Conservation (phyloP, 257 asterid species). For the Ocimum tenuiflorum region DNA sequence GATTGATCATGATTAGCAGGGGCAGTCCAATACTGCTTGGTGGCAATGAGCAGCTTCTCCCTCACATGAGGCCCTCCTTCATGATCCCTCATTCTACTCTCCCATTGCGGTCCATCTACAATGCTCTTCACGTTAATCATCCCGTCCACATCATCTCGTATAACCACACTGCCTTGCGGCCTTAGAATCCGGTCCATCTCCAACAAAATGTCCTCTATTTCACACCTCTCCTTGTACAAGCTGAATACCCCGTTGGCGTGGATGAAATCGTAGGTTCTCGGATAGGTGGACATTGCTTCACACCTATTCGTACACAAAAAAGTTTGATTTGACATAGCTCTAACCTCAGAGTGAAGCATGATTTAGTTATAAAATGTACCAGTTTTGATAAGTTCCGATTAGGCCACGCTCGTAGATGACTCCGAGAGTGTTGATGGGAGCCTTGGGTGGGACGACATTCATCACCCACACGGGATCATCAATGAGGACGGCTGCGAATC, state of each 20-base stretch:
- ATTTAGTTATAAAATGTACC: not conserved
- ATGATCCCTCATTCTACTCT: slow-evolving; percentile 70
- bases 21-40: slow-evolving; percentile 85
- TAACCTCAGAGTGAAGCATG: no score
- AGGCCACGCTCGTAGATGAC: slow-evolving; percentile 80
- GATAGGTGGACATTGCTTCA: slow-evolving; percentile 92
- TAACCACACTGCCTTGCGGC: slow-evolving; percentile 75
- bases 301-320: slow-evolving; percentile 39
- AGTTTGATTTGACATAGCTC: no score
- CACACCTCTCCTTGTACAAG: slow-evolving; percentile 63
- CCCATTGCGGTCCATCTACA: slow-evolving; percentile 70
- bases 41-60: slow-evolving; percentile 70
- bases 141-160: slow-evolving; percentile 77
- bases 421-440: slow-evolving; percentile 54
- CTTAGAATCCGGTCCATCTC: slow-evolving; percentile 85
- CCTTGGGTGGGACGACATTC: slow-evolving; percentile 69
- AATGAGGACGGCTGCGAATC: slow-evolving; percentile 82
- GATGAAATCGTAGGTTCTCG: slow-evolving; percentile 91
- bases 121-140: slow-evolving; percentile 54
- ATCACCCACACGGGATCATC: slow-evolving; percentile 85
- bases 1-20: slow-evolving; percentile 26
- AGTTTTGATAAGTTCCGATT: slow-evolving; percentile 73
- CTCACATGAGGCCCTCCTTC: slow-evolving; percentile 83
- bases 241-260: slow-evolving; percentile 57
- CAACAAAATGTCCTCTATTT: slow-evolving; percentile 55